Percentiles rank a stretch among this genome's conserved stretches.
These are phyloP conservation scores for Colletotrichum somersetense DNA, from an alignment of 2,329 filamentous ascomycete genomes.

Conservation along the genomic window DNA sequence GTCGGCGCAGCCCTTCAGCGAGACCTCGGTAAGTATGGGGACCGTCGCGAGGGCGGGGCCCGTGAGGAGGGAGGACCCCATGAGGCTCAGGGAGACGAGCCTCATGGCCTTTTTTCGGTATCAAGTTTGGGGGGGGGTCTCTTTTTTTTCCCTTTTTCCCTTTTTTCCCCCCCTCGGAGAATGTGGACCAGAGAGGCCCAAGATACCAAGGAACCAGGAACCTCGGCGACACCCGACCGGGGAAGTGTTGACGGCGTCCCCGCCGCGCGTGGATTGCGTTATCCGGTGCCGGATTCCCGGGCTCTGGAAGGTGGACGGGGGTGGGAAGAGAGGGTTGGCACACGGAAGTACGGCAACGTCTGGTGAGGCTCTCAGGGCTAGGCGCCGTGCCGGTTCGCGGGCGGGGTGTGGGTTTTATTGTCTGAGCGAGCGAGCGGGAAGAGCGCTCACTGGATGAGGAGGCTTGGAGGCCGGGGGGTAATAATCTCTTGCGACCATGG, in stretches of 20 bases:
- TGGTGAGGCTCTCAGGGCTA: conserved; percentile 12
- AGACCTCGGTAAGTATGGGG: conserved; percentile 40
- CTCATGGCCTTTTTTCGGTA: conserved; percentile 19
- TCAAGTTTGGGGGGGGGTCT: too few species aligned
- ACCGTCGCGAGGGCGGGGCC: conserved; percentile 38
- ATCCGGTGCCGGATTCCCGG: neutral
- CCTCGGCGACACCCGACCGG: neutral
- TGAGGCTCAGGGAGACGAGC: conserved; percentile 23
- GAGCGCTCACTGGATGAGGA: conserved; percentile 16
- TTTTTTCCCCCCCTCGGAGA: too few species aligned
- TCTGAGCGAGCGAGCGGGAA: neutral
- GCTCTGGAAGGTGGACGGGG: neutral
- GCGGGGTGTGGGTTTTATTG: conserved; percentile 9
- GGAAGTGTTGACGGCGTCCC: neutral
- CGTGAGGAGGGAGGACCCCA: conserved; percentile 39
- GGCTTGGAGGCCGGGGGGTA: neutral
- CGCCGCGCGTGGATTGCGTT: neutral
- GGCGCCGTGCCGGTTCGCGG: conserved; percentile 23
- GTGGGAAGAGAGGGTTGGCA: neutral
- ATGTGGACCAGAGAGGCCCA: neutral
- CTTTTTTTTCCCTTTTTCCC: too few species aligned
- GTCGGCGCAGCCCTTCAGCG: conserved; percentile 35
- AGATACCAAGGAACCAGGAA: neutral
- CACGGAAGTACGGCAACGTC: conserved; percentile 24
- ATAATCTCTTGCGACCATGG: neutral